Base-by-base conservation (phyloP, 1,284 basidiomycete genomes). In the Ganoderma resinaceum region DNA sequence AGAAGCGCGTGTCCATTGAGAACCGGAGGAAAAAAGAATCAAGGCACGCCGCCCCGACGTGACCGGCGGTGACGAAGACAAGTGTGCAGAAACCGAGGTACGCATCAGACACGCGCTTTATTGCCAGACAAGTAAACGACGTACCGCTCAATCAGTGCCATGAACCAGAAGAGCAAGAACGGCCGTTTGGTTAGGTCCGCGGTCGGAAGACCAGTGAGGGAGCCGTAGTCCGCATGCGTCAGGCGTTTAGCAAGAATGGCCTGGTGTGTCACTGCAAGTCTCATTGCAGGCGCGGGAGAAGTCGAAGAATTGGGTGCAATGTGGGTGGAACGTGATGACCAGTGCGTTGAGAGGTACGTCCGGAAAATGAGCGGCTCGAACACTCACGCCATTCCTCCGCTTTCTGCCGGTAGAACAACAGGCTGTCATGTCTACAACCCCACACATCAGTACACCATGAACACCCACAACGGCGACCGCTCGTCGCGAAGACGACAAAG, bases 81-180 rank as follows among this genome's bases (percentile, higher is more conserved):
- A 37, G 59, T 23, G 59, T 33, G 3, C 20, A 58, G n/a, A n/a
- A 59, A 31, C 55, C 18, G 63, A 35, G 18, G 61, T 35, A 61
- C 40, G 33, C 49, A 23, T 70, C 69, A 70, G 71, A 67, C 71
- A 70, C 71, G 65, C 62, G 69, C 57, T 62, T 23, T 37, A 53
- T 11, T 35, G 35, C 42, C 40, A 63, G 46, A 33, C 42, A 65
- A 18, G n/a, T 29, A 26, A 49, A n/a, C 49, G 29, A 78, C 80
- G 63, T 71, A 90, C 91, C 90, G 84, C 70, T 82, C 84, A 58
- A 92, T 85, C 76, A 93, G 91, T 18, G 85, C 85, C 89, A 92
- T 91, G 76, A 93, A 92, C 91, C 91, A 93, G 79, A 91, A 91
- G 35, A 89, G 82, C 76, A 89, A 91, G 78, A 90, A 91, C 5